These are phyloP conservation scores for Lachnellula cervina DNA, from an alignment of 2,329 filamentous ascomycete genomes.

Conservation along the genomic window DNA sequence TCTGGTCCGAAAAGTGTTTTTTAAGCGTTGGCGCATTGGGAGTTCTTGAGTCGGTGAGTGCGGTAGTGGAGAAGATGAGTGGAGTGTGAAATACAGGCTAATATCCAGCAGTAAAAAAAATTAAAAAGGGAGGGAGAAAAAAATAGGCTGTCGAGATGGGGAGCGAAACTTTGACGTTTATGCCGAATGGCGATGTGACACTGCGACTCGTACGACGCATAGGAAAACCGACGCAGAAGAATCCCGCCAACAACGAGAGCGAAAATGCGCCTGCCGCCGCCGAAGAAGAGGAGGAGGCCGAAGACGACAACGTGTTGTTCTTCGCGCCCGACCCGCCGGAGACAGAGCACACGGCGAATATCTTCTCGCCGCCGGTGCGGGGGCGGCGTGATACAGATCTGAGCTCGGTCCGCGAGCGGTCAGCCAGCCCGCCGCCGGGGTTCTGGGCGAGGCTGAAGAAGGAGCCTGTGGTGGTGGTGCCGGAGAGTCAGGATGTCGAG, in stretches of 20 bases:
- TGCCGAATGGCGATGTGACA: conserved; percentile 25
- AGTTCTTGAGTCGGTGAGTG: background rate
- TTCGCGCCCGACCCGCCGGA: conserved; percentile 22
- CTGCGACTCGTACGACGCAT: conserved; percentile 18
- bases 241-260: background rate
- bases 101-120: background rate
- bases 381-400: conserved; percentile 17
- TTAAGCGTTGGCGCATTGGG: background rate
- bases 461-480: background rate
- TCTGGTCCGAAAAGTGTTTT: background rate
- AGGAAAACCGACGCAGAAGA: background rate
- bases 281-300: conserved; percentile 1
- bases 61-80: too few relatives aligned
- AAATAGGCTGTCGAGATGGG: conserved; percentile 10
- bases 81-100: background rate
- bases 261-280: conserved; percentile 8
- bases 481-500: conserved; percentile 4
- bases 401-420: conserved; percentile 18
- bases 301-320: conserved; percentile 16
- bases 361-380: conserved; percentile 17
- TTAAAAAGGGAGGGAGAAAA: background rate
- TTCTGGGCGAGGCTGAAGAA: conserved; percentile 23
- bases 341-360: conserved; percentile 11
- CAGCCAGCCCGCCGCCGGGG: conserved; percentile 17
- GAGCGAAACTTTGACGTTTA: conserved; percentile 21